Percentiles rank a stretch among this genome's conserved stretches.
Conservation (phyloP, 805 yeast species). For the Teunomyces gatunensis region DNA sequence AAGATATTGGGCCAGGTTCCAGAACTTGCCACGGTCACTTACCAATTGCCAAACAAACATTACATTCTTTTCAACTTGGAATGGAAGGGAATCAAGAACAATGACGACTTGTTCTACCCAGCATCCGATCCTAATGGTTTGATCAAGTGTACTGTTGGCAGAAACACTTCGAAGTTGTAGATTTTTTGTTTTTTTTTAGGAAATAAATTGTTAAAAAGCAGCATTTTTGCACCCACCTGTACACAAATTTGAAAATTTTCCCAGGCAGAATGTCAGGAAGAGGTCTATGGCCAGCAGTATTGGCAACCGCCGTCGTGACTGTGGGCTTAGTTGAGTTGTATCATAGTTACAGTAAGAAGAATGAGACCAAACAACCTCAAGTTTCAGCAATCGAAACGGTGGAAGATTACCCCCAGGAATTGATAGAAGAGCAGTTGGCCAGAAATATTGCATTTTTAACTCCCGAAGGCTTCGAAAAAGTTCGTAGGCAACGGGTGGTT, state of each 20-base stretch:
- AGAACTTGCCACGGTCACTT: constrained; percentile 61
- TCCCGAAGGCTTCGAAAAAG: constrained; percentile 72
- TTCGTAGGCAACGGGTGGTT: constrained; percentile 69
- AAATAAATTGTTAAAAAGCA: too few relatives aligned
- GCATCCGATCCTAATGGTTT: constrained; percentile 90
- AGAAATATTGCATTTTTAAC: constrained; percentile 91
- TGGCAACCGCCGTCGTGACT: constrained; percentile 32
- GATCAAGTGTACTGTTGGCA: constrained; percentile 82
- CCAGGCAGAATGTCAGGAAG: constrained; percentile 1
- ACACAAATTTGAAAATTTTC: constrained; percentile 1
- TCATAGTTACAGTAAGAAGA: constrained; percentile 20
- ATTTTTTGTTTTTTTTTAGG: constrained; percentile 17
- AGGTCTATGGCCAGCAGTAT: constrained; percentile 12
- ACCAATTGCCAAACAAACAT: constrained; percentile 87
- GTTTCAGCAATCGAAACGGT: not conserved
- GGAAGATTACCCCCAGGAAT: constrained; percentile 49
- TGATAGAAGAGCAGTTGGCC: constrained; percentile 88
- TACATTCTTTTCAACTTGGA: constrained; percentile 75
- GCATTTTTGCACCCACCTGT: constrained; percentile 4
- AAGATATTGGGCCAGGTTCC: constrained; percentile 61
- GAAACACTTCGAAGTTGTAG: constrained; percentile 55
- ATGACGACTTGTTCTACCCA: constrained; percentile 85
- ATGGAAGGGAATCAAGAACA: constrained; percentile 82
- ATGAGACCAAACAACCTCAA: not conserved
- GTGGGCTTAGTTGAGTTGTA: constrained; percentile 34